Percentiles rank a stretch among this genome's conserved stretches.
These are phyloP conservation scores for Onygenales sp. DNA, from an alignment of 2,329 filamentous ascomycete genomes.

Conservation along the genomic window DNA sequence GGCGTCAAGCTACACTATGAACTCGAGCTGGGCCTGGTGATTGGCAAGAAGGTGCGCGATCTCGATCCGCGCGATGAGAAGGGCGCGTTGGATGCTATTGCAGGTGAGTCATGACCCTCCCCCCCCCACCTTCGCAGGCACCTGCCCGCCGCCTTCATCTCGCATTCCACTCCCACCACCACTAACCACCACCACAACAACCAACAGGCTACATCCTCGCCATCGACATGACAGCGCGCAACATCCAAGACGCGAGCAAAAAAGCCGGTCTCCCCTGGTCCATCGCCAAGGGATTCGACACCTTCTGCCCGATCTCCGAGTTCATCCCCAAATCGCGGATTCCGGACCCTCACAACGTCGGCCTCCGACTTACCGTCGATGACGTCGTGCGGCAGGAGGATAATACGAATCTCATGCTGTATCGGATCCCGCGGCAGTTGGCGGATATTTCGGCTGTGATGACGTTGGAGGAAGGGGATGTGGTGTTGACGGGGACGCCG, in stretches of 20 bases:
- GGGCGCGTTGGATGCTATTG: conserved; percentile 72
- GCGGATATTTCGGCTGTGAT: conserved; percentile 92
- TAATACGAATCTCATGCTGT: conserved; percentile 89
- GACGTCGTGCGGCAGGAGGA: conserved; percentile 68
- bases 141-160: background rate
- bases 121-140: background rate
- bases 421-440: conserved; percentile 76
- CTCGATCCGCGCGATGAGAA: conserved; percentile 63
- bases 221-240: conserved; percentile 96
- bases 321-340: conserved; percentile 73
- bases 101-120: conserved; percentile 41
- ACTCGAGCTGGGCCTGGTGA: conserved; percentile 82
- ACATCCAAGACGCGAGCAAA: conserved; percentile 93
- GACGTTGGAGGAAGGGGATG: conserved; percentile 83
- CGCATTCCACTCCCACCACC: background rate
- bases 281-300: conserved; percentile 96
- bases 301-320: conserved; percentile 80
- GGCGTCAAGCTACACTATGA: conserved; percentile 89
- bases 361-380: conserved; percentile 81
- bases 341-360: conserved; percentile 76
- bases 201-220: conserved; percentile 68
- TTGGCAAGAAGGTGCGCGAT: conserved; percentile 72
- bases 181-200: background rate
- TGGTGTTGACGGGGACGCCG: conserved; percentile 92
- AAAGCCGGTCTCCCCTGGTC: conserved; percentile 93